These are phyloP conservation scores for Cercospora nicotianae DNA, from an alignment of 2,329 filamentous ascomycete species.

Conservation along the genomic window DNA sequence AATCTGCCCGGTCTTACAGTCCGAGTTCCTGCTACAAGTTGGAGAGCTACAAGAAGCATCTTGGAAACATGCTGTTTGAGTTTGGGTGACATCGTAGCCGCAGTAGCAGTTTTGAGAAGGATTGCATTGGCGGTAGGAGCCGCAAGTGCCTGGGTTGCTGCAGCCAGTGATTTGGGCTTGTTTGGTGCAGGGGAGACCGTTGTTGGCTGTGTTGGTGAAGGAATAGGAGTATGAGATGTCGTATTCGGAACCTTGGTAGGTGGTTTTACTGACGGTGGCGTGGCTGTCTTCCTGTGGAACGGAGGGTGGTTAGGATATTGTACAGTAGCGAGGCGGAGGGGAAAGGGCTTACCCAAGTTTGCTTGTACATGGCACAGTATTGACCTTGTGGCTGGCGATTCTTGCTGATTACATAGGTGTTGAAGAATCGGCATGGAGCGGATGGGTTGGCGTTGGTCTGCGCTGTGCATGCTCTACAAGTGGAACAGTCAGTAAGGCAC, in stretches of 20 bases:
- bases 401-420: constrained; percentile 24
- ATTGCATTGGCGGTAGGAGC: constrained; percentile 7
- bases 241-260: constrained; percentile 11
- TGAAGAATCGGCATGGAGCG: constrained; percentile 26
- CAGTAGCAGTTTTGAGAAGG: constrained; percentile 10
- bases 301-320: neutral
- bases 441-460: constrained; percentile 4
- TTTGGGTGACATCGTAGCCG: neutral
- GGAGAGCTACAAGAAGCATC: neutral
- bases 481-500: constrained; percentile 29
- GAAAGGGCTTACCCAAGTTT: constrained; percentile 19
- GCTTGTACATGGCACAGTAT: constrained; percentile 27
- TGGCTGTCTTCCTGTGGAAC: constrained; percentile 5
- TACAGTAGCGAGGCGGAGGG: neutral
- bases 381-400: constrained; percentile 24
- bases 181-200: constrained; percentile 11
- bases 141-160: constrained; percentile 1
- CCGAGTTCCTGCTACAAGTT: constrained; percentile 11
- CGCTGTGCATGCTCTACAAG: constrained; percentile 13
- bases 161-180: constrained; percentile 4
- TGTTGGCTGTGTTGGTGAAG: constrained; percentile 11
- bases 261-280: neutral
- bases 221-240: constrained; percentile 13
- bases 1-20: constrained; percentile 7
- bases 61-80: neutral